Evolutionary conservation across 1,284 basidiomycete species (phyloP).

Genomic region (Quambalaria eucalypti): DNA sequence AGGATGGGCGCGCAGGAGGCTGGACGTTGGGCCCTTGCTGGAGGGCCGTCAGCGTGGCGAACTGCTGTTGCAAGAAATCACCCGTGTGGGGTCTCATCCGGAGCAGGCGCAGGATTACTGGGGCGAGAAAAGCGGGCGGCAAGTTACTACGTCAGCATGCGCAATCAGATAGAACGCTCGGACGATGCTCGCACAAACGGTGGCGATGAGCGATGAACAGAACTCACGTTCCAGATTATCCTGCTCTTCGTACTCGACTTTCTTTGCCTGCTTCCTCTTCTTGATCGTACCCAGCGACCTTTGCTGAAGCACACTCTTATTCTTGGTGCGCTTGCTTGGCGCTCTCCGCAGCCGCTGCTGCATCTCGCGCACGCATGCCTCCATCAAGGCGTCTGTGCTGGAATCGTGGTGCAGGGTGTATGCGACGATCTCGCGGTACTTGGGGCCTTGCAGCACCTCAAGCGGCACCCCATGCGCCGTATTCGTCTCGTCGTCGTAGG

Average conservation of each 20-base stretch:
- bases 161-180: background rate
- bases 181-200: no score
- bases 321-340: constrained; percentile 62
- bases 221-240: constrained; percentile 9
- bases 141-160: background rate
- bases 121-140: no score
- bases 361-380: constrained; percentile 86
- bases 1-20: background rate
- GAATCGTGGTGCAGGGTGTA: constrained; percentile 42
- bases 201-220: background rate
- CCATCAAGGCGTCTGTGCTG: constrained; percentile 49
- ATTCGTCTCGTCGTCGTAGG: constrained; percentile 76
- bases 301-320: constrained; percentile 56
- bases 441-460: constrained; percentile 84
- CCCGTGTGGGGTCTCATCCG: constrained; percentile 10
- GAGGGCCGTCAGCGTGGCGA: constrained; percentile 6
- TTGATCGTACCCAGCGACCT: constrained; percentile 89
- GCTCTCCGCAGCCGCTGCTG: constrained; percentile 66
- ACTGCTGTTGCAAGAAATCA: constrained; percentile 13
- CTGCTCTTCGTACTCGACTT: constrained; percentile 37
- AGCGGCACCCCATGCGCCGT: constrained; percentile 56
- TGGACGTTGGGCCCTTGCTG: background rate
- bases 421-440: constrained; percentile 62
- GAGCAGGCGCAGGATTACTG: constrained; percentile 7
- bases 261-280: constrained; percentile 85